These are phyloP conservation scores for Phaeomoniella chlamydospora DNA, from an alignment of 2,329 filamentous ascomycete species.

Conservation along the genomic window DNA sequence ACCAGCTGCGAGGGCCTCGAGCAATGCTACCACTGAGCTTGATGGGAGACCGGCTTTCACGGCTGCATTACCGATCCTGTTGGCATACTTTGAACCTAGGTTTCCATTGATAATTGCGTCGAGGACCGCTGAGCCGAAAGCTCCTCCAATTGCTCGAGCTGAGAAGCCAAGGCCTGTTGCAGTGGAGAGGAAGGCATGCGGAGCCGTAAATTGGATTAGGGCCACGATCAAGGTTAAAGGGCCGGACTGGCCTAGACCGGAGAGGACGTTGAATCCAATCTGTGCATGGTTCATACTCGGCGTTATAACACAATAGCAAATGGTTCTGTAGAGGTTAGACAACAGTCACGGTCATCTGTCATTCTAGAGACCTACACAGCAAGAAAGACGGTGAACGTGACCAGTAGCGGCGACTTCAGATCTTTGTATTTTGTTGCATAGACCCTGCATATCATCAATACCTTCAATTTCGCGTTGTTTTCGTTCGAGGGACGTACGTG, in stretches of 20 bases:
- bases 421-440: constrained; percentile 36
- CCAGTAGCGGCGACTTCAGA: constrained; percentile 29
- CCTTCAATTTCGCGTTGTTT: neutral
- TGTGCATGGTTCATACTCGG: constrained; percentile 30
- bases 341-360: constrained; percentile 2
- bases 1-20: constrained; percentile 25
- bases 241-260: constrained; percentile 34
- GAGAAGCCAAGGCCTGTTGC: constrained; percentile 40
- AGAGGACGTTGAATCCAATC: constrained; percentile 32
- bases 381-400: constrained; percentile 33
- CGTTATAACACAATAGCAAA: constrained; percentile 31
- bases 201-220: constrained; percentile 37
- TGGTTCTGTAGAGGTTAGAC: constrained; percentile 19
- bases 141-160: constrained; percentile 37
- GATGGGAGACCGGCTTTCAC: constrained; percentile 26
- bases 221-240: constrained; percentile 36
- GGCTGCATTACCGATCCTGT: constrained; percentile 26
- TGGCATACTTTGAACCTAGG: constrained; percentile 23
- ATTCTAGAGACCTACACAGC: constrained; percentile 23
- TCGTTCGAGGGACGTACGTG: constrained; percentile 17
- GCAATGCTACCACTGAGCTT: constrained; percentile 20
- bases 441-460: constrained; percentile 5
- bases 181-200: constrained; percentile 37
- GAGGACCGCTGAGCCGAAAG: constrained; percentile 37
- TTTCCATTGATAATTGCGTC: constrained; percentile 38